Evolutionary conservation across 306 rosid genomes (phyloP), one percentile per base, ranked within the genome.

Genomic region (Carpinus viminea): DNA sequence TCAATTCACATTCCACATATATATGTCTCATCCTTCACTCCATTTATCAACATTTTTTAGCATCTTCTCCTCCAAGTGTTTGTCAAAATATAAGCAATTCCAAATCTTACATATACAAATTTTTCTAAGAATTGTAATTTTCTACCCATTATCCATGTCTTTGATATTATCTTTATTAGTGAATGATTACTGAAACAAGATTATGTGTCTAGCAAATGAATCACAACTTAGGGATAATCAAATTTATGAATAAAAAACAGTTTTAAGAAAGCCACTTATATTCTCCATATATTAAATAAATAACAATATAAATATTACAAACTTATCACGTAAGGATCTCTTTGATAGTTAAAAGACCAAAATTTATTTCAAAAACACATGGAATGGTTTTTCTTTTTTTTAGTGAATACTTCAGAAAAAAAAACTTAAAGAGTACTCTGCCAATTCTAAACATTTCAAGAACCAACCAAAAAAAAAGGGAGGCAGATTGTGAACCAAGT

Each of bases 221-320:
- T 59, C 76, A 56, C 41, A 8, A 21, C 18, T 74, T 4, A 54
- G 41, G 54, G 76, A 70, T 54, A 54, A 48, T 26, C 80, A 47
- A 75, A 1, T 72, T 57, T 12, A 46, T 46, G 38, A 75, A 16
- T 36, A 68, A 36, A 36, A 1, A 38, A 57, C 64, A 57, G 64
- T 59, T 59, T 36, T 24, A 8, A 38, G 12, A 34, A 34, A 66
- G 16, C 7, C 24, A 66, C 43, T 68, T 18, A 59, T 10, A 11
- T 81, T 43, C 54, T 68, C 80, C 80, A 38, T 47, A 45, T 5
- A 70, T 17, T 28, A 38, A 70, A 73, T 24, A 51, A 59, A 47
- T 15, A 16, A 38, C 8, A 41, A 9, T 15, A 66, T 24, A 61
- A 61, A 12, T 10, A 21, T 1, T 26, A 26, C 68, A 61, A 31